phyloP scores from a whole-genome alignment of 768 basidiomycete species.

The Auricularia cornea region DNA sequence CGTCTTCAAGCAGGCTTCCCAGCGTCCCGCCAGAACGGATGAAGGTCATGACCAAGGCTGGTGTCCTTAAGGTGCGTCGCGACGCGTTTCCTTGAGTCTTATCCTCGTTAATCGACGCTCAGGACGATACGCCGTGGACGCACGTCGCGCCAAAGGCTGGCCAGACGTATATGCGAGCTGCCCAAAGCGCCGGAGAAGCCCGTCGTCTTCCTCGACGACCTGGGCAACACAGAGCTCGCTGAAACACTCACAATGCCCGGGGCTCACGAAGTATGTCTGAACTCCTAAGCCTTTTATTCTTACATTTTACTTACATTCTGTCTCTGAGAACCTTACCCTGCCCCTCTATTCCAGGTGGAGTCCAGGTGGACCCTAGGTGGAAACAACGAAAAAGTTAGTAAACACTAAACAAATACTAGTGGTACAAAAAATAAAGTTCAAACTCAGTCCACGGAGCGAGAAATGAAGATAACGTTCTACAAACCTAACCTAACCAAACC shows the following conservation, averaged over 20 bases:
- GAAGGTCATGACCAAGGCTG: conserved; percentile 97
- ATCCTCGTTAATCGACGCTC: too few relatives aligned
- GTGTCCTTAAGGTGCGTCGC: conserved; percentile 68
- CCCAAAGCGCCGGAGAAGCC: conserved; percentile 80
- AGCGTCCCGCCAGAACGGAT: conserved; percentile 86
- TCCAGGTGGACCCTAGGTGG: too few relatives aligned
- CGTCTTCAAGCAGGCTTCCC: conserved; percentile 77
- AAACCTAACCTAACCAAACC: too few relatives aligned
- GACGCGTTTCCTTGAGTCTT: too few relatives aligned
- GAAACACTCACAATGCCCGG: conserved; percentile 73
- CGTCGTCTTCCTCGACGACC: conserved; percentile 84
- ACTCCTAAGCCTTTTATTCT: too few relatives aligned
- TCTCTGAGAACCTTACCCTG: too few relatives aligned
- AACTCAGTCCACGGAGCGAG: too few relatives aligned
- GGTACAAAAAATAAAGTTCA: too few relatives aligned
- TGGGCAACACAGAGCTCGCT: conserved; percentile 75
- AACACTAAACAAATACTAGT: too few relatives aligned
- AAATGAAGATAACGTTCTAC: too few relatives aligned
- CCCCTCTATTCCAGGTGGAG: too few relatives aligned
- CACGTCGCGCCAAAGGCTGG: conserved; percentile 83
- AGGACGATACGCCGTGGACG: conserved; percentile 85
- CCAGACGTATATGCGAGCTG: conserved; percentile 80
- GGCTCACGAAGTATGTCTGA: conserved; percentile 58
- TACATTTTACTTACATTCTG: not conserved
- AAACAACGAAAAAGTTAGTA: too few relatives aligned